These are phyloP conservation scores for Barbarea vulgaris DNA, from an alignment of 345 rosid genomes.

Conservation along the genomic window DNA sequence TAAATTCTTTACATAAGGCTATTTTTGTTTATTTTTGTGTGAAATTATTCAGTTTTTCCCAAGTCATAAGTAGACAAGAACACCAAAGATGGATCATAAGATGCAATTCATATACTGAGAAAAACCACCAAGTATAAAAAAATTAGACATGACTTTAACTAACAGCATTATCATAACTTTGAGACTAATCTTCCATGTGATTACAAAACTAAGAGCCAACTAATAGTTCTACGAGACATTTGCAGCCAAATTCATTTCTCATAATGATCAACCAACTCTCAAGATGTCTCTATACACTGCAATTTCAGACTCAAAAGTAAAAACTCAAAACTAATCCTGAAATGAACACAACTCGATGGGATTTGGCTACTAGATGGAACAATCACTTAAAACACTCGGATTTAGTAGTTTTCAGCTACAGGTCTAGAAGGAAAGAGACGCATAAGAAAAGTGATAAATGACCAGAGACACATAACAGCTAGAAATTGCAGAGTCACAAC, in stretches of 20 bases:
- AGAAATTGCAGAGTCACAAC: slow-evolving; percentile 67
- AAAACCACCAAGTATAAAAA: no score
- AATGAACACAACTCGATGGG: neutral
- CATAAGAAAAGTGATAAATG: slow-evolving; percentile 69
- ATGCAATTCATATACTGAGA: no score
- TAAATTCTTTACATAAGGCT: no score
- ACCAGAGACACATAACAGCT: slow-evolving; percentile 85
- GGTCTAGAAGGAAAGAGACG: slow-evolving; percentile 90
- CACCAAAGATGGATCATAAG: no score
- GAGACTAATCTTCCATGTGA: no score
- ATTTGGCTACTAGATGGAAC: slow-evolving; percentile 4
- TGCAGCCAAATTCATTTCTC: slow-evolving; percentile 1
- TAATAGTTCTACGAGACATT: neutral
- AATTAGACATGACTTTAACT: no score
- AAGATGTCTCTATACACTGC: neutral
- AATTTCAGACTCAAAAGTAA: neutral
- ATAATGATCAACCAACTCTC: neutral
- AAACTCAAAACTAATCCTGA: neutral
- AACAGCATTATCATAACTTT: no score
- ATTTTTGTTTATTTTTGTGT: no score
- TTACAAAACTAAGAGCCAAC: no score
- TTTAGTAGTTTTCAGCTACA: slow-evolving; percentile 70
- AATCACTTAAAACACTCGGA: slow-evolving; percentile 13
- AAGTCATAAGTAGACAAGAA: no score
- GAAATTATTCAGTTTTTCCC: no score